Base-by-base conservation (phyloP, 768 basidiomycete species). In the Agrocybe pediades region DNA sequence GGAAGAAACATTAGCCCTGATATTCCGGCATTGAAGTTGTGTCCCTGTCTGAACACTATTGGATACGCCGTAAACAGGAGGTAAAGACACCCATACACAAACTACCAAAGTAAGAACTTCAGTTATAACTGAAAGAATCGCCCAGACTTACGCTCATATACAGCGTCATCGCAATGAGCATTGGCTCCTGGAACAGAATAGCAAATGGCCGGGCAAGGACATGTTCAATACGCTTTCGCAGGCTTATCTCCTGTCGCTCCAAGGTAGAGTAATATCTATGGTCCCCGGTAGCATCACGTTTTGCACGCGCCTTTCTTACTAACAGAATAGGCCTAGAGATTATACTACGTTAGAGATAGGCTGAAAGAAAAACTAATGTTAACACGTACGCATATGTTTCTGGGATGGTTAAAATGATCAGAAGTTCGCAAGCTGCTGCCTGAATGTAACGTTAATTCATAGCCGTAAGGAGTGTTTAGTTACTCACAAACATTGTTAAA, bases 31-130 rank as follows among this genome's bases (percentile, higher is more conserved):
- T 73, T 76, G 60, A 87, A 80, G 45, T 74, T 61, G 50, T 86
- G 83, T 1, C 77, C 80, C 42, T 75, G 48, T 2, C 73, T 75
- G 57, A 81, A 88, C 17, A 86, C 77, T 26, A 85, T 70, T 0
- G 86, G 82, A 61, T 80, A 86, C 1, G 85, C 85, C 55, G 82
- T 77, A 53, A 86, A 85, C 9, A 85, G 65, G 43, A 86, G 70
- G 66, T 86, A 86, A 2, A 86, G 62, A 52, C 81, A 81, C 11
- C 85, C 83, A 54, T 84, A 87, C 26, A 87, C 71, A 54, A 88
- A 86, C 80, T 83, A 52, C 30, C 15, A 0, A 15, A 23, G 15
- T 41, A 8, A 24, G 41, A 33, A n/a, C 25, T 16, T 19, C 15
- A 23, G n/a, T 9, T 15, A 43, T 41, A 53, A 50, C 47, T 39